phyloP scores from a whole-genome alignment of 2,329 filamentous ascomycete genomes.

The Ascochyta koolunga region DNA sequence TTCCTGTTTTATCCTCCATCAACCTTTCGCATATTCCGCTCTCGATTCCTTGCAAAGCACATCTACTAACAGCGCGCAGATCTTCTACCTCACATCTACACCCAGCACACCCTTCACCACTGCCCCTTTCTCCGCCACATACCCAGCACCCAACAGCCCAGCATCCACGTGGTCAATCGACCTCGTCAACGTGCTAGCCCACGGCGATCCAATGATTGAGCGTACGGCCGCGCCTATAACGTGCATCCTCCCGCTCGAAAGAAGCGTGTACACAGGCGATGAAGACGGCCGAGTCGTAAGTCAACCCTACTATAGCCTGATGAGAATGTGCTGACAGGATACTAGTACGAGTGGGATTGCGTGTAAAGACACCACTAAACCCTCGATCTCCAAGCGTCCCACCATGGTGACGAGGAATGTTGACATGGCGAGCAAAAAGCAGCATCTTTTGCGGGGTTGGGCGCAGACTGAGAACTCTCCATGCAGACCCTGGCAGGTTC shows the following conservation, averaged over 20 bases:
- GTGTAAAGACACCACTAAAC: conserved; percentile 34
- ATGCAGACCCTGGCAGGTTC: no score
- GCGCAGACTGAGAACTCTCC: no score
- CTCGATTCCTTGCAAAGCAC: not conserved
- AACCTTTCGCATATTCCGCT: no score
- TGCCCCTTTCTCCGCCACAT: conserved; percentile 35
- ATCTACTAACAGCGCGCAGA: conserved; percentile 47
- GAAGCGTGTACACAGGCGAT: conserved; percentile 89
- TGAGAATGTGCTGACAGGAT: conserved; percentile 6
- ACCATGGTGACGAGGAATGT: no score
- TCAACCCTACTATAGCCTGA: conserved; percentile 13
- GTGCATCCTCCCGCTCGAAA: conserved; percentile 82
- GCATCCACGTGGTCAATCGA: conserved; percentile 69
- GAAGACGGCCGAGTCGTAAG: conserved; percentile 79
- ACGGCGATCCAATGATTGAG: conserved; percentile 68
- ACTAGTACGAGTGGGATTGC: conserved; percentile 64
- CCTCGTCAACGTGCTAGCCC: conserved; percentile 80
- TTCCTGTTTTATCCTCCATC: no score
- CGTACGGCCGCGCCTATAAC: conserved; percentile 68
- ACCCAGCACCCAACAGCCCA: not conserved
- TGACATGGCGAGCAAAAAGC: no score
- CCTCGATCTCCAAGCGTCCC: no score
- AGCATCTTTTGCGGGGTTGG: no score
- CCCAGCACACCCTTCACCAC: conserved; percentile 54
- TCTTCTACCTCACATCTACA: conserved; percentile 64